Percentiles rank a stretch among this genome's conserved stretches.
Evolutionary conservation across 768 basidiomycete species (phyloP).

Genomic region (Suillus variegatus): DNA sequence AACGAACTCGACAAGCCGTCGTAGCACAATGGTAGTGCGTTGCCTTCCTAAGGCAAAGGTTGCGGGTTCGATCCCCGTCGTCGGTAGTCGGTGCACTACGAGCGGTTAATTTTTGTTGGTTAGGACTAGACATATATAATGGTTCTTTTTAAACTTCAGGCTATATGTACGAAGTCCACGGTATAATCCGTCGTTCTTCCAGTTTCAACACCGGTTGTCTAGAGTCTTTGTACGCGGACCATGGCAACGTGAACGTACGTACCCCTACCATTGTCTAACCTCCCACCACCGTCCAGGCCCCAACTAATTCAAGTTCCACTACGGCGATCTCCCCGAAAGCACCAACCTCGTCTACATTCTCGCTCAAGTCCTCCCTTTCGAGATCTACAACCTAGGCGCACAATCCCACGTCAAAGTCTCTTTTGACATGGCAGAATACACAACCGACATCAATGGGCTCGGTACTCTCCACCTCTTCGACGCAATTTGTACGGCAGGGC

Average conservation of each 20-base stretch:
- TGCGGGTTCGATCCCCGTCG: slow-evolving; percentile 6
- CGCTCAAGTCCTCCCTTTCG: slow-evolving; percentile 92
- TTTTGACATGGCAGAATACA: slow-evolving; percentile 99
- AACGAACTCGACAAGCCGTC: background rate
- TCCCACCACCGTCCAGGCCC: slow-evolving; percentile 46
- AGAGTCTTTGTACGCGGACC: slow-evolving; percentile 91
- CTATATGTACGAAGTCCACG: slow-evolving; percentile 64
- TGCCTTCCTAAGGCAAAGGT: slow-evolving; percentile 6
- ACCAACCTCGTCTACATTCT: slow-evolving; percentile 98
- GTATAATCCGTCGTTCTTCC: slow-evolving; percentile 95
- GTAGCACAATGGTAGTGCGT: slow-evolving; percentile 6
- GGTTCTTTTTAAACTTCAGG: background rate
- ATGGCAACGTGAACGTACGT: slow-evolving; percentile 75
- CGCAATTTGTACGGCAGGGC: slow-evolving; percentile 92
- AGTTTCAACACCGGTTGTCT: slow-evolving; percentile 97
- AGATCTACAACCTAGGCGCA: slow-evolving; percentile 97
- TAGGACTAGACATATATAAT: too few relatives aligned
- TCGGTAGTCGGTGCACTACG: slow-evolving; percentile 5
- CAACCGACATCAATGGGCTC: slow-evolving; percentile 93
- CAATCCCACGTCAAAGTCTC: slow-evolving; percentile 99
- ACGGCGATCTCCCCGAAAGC: slow-evolving; percentile 93
- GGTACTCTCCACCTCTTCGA: slow-evolving; percentile 96
- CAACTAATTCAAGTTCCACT: slow-evolving; percentile 80
- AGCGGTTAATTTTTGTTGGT: background rate
- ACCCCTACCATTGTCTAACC: slow-evolving; percentile 8